A percentile compares a stretch with the other conserved stretches of the same genome.
phyloP scores from a whole-genome alignment of 2,329 filamentous ascomycete genomes.

The Beauveria australis region DNA sequence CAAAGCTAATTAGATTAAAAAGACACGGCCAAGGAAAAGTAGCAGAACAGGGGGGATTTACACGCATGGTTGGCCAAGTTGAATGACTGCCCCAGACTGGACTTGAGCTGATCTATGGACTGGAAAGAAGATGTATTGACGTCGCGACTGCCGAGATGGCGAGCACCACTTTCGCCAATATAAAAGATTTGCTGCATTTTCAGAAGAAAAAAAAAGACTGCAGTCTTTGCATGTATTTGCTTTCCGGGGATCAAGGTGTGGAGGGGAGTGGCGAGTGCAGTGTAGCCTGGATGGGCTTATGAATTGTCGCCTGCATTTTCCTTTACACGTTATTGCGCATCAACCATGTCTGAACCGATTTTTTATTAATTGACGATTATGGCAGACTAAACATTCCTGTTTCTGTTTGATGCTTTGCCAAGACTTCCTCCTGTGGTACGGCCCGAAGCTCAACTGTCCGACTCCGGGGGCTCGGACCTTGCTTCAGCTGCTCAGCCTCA shows the following conservation, averaged over 20 bases:
- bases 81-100: background rate
- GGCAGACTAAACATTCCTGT: background rate
- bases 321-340: background rate
- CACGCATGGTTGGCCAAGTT: background rate
- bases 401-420: background rate
- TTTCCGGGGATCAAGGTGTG: background rate
- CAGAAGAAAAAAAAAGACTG: background rate
- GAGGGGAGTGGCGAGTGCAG: background rate
- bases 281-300: background rate
- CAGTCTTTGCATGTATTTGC: background rate
- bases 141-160: background rate
- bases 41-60: background rate
- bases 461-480: background rate
- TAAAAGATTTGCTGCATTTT: background rate
- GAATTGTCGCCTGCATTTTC: background rate
- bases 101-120: background rate
- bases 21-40: background rate
- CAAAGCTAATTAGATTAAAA: background rate
- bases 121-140: background rate
- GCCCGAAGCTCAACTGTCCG: background rate
- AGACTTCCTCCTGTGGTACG: background rate
- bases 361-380: background rate
- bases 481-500: background rate
- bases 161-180: background rate
- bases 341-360: background rate